Evolutionary conservation across 352 stramenopile genomes (phyloP).

Genomic region (Globisporangium cylindrosporum): DNA sequence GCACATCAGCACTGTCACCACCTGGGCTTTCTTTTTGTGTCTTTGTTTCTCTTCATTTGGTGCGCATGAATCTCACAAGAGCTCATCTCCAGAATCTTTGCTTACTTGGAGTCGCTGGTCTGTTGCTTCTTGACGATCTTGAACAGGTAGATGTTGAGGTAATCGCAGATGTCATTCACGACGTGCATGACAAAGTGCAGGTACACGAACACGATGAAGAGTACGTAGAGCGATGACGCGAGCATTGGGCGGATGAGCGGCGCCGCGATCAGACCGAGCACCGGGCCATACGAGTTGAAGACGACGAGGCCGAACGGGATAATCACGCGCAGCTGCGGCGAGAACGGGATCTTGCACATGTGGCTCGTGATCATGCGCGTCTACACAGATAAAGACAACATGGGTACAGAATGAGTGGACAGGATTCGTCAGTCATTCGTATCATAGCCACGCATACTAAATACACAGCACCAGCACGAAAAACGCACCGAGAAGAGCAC

Average conservation of each 20-base stretch:
- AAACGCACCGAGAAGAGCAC: slow-evolving; percentile 79
- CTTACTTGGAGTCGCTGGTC: slow-evolving; percentile 15
- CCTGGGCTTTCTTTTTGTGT: neutral
- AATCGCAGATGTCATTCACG: slow-evolving; percentile 83
- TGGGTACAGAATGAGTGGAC: slow-evolving; percentile 10
- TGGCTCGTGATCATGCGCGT: slow-evolving; percentile 88
- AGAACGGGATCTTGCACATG: slow-evolving; percentile 89
- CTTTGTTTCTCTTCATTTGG: neutral
- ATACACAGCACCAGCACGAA: neutral
- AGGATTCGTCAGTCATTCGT: slow-evolving; percentile 4
- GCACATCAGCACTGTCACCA: neutral
- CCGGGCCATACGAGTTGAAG: slow-evolving; percentile 66
- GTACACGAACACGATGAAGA: slow-evolving; percentile 77
- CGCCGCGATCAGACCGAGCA: slow-evolving; percentile 40
- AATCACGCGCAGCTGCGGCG: slow-evolving; percentile 76
- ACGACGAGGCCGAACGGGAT: slow-evolving; percentile 74
- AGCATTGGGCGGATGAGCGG: slow-evolving; percentile 63
- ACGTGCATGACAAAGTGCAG: slow-evolving; percentile 79
- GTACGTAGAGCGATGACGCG: slow-evolving; percentile 62
- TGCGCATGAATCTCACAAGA: neutral
- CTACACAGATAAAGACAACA: slow-evolving; percentile 23
- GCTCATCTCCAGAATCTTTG: neutral
- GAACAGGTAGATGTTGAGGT: slow-evolving; percentile 85
- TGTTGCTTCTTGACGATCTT: slow-evolving; percentile 55
- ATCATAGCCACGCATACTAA: neutral